These are phyloP conservation scores for Chlorencoelia australis DNA, from an alignment of 2,329 filamentous ascomycete species.

Conservation along the genomic window DNA sequence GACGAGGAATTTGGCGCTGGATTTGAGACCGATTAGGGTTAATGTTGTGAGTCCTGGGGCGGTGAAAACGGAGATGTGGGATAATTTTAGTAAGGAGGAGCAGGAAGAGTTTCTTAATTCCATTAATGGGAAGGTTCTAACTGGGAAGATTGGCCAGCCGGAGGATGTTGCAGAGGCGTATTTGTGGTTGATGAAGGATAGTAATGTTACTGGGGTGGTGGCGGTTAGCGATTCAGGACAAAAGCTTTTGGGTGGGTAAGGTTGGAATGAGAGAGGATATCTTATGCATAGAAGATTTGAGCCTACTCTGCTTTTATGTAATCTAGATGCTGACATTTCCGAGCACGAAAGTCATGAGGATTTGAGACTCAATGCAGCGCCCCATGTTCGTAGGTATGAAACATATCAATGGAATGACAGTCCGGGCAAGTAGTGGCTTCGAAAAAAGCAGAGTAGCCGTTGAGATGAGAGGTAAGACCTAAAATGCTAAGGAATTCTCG, in stretches of 20 bases:
- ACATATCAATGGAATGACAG: too few species aligned
- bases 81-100: conserved; percentile 18
- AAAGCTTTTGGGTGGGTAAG: too few species aligned
- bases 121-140: conserved; percentile 12
- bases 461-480: too few species aligned
- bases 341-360: too few species aligned
- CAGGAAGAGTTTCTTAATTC: too few species aligned
- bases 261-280: conserved; percentile 7
- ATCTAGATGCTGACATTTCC: too few species aligned
- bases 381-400: too few species aligned
- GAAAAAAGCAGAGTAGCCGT: too few species aligned
- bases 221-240: conserved; percentile 13
- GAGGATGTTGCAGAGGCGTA: conserved; percentile 36
- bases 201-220: conserved; percentile 28
- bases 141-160: conserved; percentile 16
- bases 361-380: too few species aligned
- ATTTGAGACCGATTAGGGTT: conserved; percentile 52
- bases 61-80: conserved; percentile 39
- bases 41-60: conserved; percentile 50
- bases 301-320: too few species aligned
- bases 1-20: conserved; percentile 46
- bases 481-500: too few species aligned
- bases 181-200: conserved; percentile 35
- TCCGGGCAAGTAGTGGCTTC: too few species aligned
- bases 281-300: not conserved